Conservation (phyloP, 2,329 filamentous ascomycete genomes). For the Hyphodiscus sp. region DNA sequence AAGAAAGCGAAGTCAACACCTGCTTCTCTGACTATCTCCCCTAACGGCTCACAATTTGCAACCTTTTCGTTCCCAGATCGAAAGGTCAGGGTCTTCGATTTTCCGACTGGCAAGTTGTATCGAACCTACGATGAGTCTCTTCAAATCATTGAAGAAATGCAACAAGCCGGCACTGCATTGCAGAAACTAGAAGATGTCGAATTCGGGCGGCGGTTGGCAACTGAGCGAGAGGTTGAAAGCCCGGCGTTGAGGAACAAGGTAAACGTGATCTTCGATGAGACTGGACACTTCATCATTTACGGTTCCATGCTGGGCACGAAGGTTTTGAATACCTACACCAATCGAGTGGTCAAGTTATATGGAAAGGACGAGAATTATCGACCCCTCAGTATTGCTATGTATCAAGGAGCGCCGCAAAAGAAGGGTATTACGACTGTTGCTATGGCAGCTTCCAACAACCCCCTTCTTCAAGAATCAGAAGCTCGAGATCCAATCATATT, state of each 20-base stretch:
- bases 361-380: slow-evolving; percentile 85
- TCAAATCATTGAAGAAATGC: slow-evolving; percentile 84
- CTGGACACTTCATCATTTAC: slow-evolving; percentile 89
- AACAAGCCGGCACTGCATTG: slow-evolving; percentile 80
- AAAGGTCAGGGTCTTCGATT: slow-evolving; percentile 90
- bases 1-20: slow-evolving; percentile 89
- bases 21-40: slow-evolving; percentile 76
- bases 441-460: slow-evolving; percentile 94
- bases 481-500: slow-evolving; percentile 84
- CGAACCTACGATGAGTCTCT: slow-evolving; percentile 95
- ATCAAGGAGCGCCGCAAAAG: slow-evolving; percentile 92
- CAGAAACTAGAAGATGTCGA: slow-evolving; percentile 84
- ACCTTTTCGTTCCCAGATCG: slow-evolving; percentile 89
- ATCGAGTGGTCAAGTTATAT: slow-evolving; percentile 84
- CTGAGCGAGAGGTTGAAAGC: slow-evolving; percentile 80
- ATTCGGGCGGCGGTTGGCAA: slow-evolving; percentile 79
- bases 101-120: slow-evolving; percentile 78
- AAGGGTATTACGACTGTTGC: slow-evolving; percentile 90
- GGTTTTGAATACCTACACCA: slow-evolving; percentile 92
- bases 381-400: slow-evolving; percentile 74
- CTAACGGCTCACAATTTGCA: slow-evolving; percentile 77
- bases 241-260: slow-evolving; percentile 59
- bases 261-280: slow-evolving; percentile 94
- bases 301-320: slow-evolving; percentile 90
- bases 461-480: slow-evolving; percentile 86